Base-by-base conservation (phyloP, 2,329 filamentous ascomycete genomes). In the Venturia pyrina region DNA sequence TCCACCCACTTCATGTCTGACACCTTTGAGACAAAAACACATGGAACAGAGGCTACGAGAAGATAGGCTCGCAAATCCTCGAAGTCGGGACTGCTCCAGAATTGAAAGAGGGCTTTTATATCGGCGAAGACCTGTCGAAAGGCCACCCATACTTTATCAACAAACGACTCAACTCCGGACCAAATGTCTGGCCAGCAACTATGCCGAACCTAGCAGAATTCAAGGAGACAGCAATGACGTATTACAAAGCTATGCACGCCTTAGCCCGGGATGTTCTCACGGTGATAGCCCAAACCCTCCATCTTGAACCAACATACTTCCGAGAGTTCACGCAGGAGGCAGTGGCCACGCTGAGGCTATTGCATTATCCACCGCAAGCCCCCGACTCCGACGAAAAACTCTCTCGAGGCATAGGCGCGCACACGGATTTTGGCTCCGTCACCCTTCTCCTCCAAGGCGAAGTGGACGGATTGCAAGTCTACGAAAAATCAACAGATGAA, bases 21-120 rank as follows among this genome's bases (percentile, higher is more conserved):
- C 37, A 3, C 37, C 1, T 8, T 40, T 40, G 7, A 37, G 74
- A 76, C 60, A 72, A 69, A 43, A 79, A 77, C 62, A 73, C 72
- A 2, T 78, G 74, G 70, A 77, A 79, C 69, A 75, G 78, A 40
- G 78, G 78, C 62, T 80, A 80, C 68, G 78, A 80, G 66, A 70
- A 76, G 34, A 70, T 79, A 19, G 73, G 74, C 24, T 77, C 75
- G 6, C 78, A 80, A 66, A 77, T 78, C 65, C 71, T 79, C 11
- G 78, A 80, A 69, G 70, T 71, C 43, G 78, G 77, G 37, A 77
- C 76, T 28, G 71, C 74, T 3, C 77, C 78, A 2, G 78, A 81
- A 41, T 71, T 79, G 4, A 80, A 80, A 67, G 78, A 79, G 67
- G 78, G 77, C 0, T 75, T 76, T 40, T 79, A 77, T 68, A 76